These are phyloP conservation scores for Cinnamomum micranthum DNA, from an alignment of 164 flowering plant genomes.

Conservation along the genomic window DNA sequence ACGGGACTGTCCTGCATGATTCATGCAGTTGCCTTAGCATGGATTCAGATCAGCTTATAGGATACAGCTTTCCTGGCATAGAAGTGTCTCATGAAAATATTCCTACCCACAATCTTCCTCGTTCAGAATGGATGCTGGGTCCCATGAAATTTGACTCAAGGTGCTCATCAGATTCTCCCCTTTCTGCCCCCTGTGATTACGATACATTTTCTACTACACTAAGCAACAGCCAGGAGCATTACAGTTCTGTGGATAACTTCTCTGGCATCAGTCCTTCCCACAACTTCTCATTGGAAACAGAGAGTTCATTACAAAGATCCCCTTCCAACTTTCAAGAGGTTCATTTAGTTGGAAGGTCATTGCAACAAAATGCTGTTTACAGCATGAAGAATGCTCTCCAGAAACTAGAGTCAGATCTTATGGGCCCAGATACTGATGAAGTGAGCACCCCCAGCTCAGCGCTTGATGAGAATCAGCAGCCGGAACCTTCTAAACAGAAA, in stretches of 20 bases:
- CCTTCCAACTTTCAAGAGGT: conserved; percentile 17
- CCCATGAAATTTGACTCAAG: conserved; percentile 40
- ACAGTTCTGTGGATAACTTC: conserved; percentile 50
- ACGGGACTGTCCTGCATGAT: background rate
- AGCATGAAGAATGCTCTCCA: conserved; percentile 39
- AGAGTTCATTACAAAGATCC: conserved; percentile 24
- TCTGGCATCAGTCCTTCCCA: conserved; percentile 48
- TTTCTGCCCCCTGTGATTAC: conserved; percentile 46
- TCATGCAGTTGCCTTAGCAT: conserved; percentile 27
- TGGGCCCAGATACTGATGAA: conserved; percentile 56
- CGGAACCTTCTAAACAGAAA: conserved; percentile 28
- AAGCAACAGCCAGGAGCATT: conserved; percentile 58
- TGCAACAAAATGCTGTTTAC: conserved; percentile 23
- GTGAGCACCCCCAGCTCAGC: conserved; percentile 27
- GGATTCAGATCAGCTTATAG: conserved; percentile 47
- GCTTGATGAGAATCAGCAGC: conserved; percentile 23
- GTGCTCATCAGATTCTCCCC: conserved; percentile 63
- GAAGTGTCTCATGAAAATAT: conserved; percentile 37
- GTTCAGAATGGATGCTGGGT: conserved; percentile 33
- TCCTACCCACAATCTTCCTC: conserved; percentile 29
- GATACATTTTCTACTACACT: conserved; percentile 44
- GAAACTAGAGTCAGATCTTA: conserved; percentile 63
- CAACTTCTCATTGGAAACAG: conserved; percentile 47
- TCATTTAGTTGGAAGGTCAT: conserved; percentile 19
- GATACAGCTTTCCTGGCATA: conserved; percentile 33